phyloP scores from a whole-genome alignment of 441 rosid genomes.

The Isatis lusitanica region DNA sequence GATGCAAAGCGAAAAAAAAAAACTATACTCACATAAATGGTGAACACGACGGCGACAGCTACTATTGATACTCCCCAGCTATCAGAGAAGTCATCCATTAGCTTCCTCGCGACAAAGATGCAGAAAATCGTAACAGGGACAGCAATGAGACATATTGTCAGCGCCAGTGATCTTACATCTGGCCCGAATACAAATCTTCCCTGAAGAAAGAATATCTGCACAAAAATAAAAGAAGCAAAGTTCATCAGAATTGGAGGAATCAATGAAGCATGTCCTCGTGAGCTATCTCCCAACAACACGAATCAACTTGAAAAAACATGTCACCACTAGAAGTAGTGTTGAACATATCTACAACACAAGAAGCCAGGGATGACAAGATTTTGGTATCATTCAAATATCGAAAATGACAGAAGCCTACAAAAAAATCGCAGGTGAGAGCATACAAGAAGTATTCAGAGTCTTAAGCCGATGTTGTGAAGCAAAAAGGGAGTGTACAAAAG shows the following conservation, averaged over 20 bases:
- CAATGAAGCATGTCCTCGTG: background rate
- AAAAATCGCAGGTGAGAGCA: background rate
- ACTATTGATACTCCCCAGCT: conserved; percentile 56
- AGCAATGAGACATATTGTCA: conserved; percentile 62
- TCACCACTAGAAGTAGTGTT: background rate
- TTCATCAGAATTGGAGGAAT: background rate
- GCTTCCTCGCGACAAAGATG: conserved; percentile 57
- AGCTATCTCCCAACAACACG: background rate
- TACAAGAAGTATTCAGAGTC: background rate
- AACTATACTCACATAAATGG: conserved; percentile 51
- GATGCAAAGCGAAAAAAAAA: background rate
- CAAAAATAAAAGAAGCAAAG: background rate
- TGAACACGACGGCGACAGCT: conserved; percentile 51
- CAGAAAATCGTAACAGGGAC: conserved; percentile 62
- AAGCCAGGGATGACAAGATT: background rate
- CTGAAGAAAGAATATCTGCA: conserved; percentile 63
- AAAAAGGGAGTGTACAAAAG: background rate
- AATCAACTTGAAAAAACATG: background rate
- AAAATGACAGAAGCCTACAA: background rate
- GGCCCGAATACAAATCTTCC: conserved; percentile 84
- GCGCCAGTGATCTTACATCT: conserved; percentile 67
- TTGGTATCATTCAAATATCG: background rate
- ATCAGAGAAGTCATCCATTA: conserved; percentile 55
- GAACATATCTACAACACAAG: background rate
- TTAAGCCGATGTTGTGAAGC: background rate